Evolutionary conservation across 1,284 basidiomycete genomes (phyloP).

Genomic region (Sphaerobolus stellatus): DNA sequence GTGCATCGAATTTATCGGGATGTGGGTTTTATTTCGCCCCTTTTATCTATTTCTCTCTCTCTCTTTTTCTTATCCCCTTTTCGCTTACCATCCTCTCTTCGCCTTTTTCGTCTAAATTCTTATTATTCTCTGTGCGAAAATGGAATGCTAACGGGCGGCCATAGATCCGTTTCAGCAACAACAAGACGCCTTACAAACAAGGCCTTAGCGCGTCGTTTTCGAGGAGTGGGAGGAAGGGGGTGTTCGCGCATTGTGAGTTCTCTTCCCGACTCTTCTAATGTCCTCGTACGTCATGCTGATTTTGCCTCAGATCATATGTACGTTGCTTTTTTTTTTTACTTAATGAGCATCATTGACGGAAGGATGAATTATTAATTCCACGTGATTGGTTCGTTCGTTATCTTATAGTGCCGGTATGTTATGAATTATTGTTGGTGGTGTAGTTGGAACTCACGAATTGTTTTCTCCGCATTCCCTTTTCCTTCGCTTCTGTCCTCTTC

Average conservation of each 20-base stretch:
- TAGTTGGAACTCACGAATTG: neutral
- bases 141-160: too few species aligned
- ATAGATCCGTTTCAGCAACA: constrained; percentile 89
- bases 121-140: too few species aligned
- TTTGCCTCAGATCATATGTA: constrained; percentile 40
- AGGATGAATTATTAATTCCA: neutral
- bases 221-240: constrained; percentile 75
- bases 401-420: constrained; percentile 19
- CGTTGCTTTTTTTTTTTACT: constrained; percentile 12
- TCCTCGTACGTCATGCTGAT: neutral
- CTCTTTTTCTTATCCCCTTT: neutral
- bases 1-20: constrained; percentile 84
- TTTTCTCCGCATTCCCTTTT: too few species aligned
- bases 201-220: constrained; percentile 78
- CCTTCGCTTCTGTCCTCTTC: too few species aligned
- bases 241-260: constrained; percentile 71
- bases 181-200: constrained; percentile 91
- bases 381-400: neutral
- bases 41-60: neutral
- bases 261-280: neutral
- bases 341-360: too few species aligned
- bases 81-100: neutral
- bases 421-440: neutral
- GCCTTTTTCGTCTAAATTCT: too few species aligned
- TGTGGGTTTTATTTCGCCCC: constrained; percentile 41